Evolutionary conservation across 2,329 filamentous ascomycete species (phyloP).

Genomic region (Phoma herbarum): DNA sequence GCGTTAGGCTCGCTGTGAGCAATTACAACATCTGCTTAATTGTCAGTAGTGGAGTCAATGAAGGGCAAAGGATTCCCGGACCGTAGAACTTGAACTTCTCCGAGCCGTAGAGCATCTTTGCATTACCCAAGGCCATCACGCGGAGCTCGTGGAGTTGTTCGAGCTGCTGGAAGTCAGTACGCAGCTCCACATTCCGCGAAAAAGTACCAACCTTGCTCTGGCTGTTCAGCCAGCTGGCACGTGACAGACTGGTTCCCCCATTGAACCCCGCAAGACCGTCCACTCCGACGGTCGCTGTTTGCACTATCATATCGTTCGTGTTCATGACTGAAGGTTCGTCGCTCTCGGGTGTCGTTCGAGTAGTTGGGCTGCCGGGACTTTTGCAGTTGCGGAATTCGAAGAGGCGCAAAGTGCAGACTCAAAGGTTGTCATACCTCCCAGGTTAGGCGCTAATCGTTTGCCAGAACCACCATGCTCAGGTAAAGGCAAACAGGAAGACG

Average conservation of each 20-base stretch:
- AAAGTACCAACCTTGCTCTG: constrained; percentile 5
- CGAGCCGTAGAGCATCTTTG: constrained; percentile 41
- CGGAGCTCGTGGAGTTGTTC: constrained; percentile 13
- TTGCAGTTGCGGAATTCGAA: no score
- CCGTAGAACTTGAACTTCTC: constrained; percentile 39
- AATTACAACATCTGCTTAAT: constrained; percentile 28
- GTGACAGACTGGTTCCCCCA: neutral
- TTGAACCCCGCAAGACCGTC: constrained; percentile 6
- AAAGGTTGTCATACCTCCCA: no score
- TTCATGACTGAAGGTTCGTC: neutral
- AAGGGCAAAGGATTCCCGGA: neutral
- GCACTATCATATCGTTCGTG: constrained; percentile 10
- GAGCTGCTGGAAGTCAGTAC: constrained; percentile 2
- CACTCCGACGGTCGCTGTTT: constrained; percentile 4
- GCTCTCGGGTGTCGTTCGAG: neutral
- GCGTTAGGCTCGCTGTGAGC: constrained; percentile 19
- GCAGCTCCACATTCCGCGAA: neutral
- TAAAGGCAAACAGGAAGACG: no score
- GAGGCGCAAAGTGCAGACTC: no score
- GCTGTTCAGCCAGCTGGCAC: constrained; percentile 6
- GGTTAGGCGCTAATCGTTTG: no score
- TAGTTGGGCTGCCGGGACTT: no score
- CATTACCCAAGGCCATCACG: constrained; percentile 30
- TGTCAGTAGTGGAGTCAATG: constrained; percentile 8
- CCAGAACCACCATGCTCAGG: no score